Evolutionary conservation across 2,329 filamentous ascomycete species (phyloP).

Genomic region (Rugonectria rugulosa): DNA sequence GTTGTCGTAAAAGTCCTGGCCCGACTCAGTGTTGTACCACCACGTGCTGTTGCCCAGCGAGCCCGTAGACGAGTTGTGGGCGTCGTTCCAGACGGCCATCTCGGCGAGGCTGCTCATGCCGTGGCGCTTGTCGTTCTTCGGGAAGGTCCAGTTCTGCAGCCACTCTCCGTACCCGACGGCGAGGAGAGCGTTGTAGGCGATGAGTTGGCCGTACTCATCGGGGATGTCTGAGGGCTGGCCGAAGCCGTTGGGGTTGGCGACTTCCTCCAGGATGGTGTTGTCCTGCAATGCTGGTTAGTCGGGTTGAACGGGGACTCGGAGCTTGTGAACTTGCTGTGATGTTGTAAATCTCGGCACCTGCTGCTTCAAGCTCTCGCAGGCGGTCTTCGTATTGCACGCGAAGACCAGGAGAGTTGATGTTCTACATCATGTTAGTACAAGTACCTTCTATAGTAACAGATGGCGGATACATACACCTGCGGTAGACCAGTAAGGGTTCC

Average conservation of each 20-base stretch:
- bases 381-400: conserved; percentile 6
- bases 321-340: conserved; percentile 14
- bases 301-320: too few relatives aligned
- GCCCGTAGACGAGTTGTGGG: conserved; percentile 26
- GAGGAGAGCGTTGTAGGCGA: conserved; percentile 25
- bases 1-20: conserved; percentile 23
- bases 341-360: conserved; percentile 19
- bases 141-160: conserved; percentile 26
- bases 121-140: conserved; percentile 18
- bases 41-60: conserved; percentile 27
- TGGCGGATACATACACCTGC: conserved; percentile 1
- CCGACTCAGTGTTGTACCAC: conserved; percentile 25
- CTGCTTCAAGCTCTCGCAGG: conserved; percentile 8
- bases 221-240: conserved; percentile 20
- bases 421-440: too few relatives aligned
- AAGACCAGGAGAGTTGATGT: conserved; percentile 10
- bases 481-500: conserved; percentile 20
- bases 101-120: conserved; percentile 24
- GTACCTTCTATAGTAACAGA: too few relatives aligned
- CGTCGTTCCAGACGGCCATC: conserved; percentile 29
- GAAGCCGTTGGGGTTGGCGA: conserved; percentile 22
- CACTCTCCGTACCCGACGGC: conserved; percentile 31
- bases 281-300: too few relatives aligned
- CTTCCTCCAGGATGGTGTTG: too few relatives aligned
- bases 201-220: conserved; percentile 16